Conservation (phyloP, 2,329 filamentous ascomycete species). For the Paramyrothecium roridum region DNA sequence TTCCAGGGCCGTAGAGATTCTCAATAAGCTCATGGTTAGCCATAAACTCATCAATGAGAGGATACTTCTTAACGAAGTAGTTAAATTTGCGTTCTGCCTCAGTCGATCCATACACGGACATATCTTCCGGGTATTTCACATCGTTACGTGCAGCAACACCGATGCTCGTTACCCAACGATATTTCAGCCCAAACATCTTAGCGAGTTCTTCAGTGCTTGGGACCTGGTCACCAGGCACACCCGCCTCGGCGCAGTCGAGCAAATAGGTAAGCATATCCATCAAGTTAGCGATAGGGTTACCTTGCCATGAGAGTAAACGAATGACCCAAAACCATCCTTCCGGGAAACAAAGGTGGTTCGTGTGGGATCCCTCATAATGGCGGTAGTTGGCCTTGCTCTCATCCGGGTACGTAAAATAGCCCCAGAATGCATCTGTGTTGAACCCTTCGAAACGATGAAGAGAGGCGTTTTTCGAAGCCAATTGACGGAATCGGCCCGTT, state of each 20-base stretch:
- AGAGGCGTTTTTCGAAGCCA: background rate
- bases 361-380: background rate
- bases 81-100: constrained; percentile 3
- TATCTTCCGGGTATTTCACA: constrained; percentile 4
- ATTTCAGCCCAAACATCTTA: constrained; percentile 1
- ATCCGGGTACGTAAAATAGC: background rate
- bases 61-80: constrained; percentile 2
- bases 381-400: background rate
- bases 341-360: background rate
- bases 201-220: constrained; percentile 3
- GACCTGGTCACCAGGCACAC: constrained; percentile 1
- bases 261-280: constrained; percentile 4
- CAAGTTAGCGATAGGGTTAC: constrained; percentile 1
- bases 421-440: background rate
- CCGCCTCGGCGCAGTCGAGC: constrained; percentile 2
- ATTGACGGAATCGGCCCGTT: background rate
- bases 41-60: constrained; percentile 2
- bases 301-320: background rate
- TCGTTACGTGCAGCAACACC: constrained; percentile 2
- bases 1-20: constrained; percentile 2
- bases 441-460: background rate
- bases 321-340: background rate
- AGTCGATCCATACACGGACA: constrained; percentile 1
- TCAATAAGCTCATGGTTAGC: constrained; percentile 1
- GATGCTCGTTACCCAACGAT: constrained; percentile 2